phyloP scores from a whole-genome alignment of 495 filamentous ascomycete genomes.

The Penicillium fimorum region DNA sequence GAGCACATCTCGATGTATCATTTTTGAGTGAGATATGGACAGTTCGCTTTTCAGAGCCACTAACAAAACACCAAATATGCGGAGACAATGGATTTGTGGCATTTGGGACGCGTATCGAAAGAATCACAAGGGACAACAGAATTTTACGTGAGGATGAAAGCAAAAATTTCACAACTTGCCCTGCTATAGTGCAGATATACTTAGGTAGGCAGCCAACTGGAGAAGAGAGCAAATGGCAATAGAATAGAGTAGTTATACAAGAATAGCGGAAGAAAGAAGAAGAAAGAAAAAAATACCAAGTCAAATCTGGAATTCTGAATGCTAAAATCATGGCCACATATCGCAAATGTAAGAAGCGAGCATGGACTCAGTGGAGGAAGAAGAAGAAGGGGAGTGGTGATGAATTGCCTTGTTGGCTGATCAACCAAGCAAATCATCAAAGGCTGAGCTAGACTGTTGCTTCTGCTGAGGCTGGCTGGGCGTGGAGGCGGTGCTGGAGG shows the following conservation, averaged over 20 bases:
- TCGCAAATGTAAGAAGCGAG: slow-evolving; percentile 1
- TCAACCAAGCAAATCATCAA: slow-evolving; percentile 68
- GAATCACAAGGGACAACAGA: neutral
- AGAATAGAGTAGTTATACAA: slow-evolving; percentile 1
- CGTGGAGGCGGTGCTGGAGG: slow-evolving; percentile 30
- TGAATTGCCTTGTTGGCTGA: neutral
- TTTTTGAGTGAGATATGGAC: neutral
- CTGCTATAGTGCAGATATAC: neutral
- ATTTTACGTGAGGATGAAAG: neutral
- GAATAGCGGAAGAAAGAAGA: neutral
- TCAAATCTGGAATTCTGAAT: slow-evolving; percentile 10
- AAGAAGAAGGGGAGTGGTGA: neutral
- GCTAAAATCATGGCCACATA: slow-evolving; percentile 6
- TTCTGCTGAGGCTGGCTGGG: slow-evolving; percentile 32
- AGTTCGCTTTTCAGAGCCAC: neutral
- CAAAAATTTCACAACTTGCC: neutral
- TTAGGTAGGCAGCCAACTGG: neutral
- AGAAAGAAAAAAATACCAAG: slow-evolving; percentile 1
- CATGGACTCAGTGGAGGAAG: neutral
- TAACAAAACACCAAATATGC: neutral
- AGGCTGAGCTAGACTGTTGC: slow-evolving; percentile 45
- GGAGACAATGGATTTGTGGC: neutral
- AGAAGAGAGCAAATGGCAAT: neutral
- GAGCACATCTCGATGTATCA: neutral
- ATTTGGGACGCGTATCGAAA: neutral